Percentiles rank a stretch among this genome's conserved stretches.
Evolutionary conservation across 2,329 filamentous ascomycete genomes (phyloP).

Genomic region (Teratosphaeria pseudoeucalypti): DNA sequence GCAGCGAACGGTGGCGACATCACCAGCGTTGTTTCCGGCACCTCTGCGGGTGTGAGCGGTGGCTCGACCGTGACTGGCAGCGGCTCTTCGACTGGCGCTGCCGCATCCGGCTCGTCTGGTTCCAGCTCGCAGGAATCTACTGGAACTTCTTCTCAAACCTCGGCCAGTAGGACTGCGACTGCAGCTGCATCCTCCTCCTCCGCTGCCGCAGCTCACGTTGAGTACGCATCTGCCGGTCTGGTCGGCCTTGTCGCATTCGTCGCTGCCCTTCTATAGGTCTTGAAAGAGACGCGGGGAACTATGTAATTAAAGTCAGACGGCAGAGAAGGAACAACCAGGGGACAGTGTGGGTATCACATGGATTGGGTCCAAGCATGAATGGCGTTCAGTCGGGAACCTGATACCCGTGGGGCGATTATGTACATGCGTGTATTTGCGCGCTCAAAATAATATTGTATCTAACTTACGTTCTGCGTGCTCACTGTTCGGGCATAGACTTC

Average conservation of each 20-base stretch:
- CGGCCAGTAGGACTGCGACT: not conserved
- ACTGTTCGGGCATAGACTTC: not conserved
- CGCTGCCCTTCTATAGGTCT: constrained; percentile 26
- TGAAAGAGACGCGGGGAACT: not conserved
- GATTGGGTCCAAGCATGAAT: not conserved
- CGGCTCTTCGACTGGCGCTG: constrained; percentile 14
- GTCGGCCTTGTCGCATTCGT: constrained; percentile 28
- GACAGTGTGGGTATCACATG: not conserved
- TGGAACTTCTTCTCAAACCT: not conserved
- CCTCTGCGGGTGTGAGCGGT: constrained; percentile 3
- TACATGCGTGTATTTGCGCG: not conserved
- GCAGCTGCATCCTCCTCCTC: constrained; percentile 6
- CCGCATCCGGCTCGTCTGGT: constrained; percentile 1
- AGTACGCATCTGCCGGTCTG: constrained; percentile 24
- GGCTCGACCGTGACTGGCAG: constrained; percentile 5
- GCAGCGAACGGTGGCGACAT: constrained; percentile 1
- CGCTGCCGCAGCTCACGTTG: constrained; percentile 18
- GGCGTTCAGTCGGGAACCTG: not conserved
- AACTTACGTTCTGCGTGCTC: not conserved
- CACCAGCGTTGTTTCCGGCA: constrained; percentile 3
- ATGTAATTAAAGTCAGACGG: not conserved
- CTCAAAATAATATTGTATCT: not conserved
- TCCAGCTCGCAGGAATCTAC: constrained; percentile 9
- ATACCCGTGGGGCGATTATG: not conserved
- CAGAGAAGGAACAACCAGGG: not conserved